Evolutionary conservation across 495 filamentous ascomycete species (phyloP).

Genomic region (Hypoxylon fuscum): DNA sequence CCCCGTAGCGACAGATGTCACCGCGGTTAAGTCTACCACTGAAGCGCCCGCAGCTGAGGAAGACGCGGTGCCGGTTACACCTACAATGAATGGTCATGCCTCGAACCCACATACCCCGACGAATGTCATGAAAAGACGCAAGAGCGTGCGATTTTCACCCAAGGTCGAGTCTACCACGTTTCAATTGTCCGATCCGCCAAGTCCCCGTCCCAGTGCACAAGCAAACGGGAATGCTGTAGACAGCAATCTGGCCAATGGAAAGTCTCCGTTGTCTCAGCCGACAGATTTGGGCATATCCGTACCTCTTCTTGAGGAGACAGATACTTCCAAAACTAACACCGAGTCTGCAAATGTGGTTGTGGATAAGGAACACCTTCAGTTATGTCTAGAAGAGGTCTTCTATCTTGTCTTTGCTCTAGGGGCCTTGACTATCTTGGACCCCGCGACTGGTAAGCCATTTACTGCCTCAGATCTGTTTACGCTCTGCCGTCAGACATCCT

Average conservation of each 20-base stretch:
- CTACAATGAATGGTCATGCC: conserved; percentile 13
- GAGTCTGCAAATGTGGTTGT: conserved; percentile 51
- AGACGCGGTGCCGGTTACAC: neutral
- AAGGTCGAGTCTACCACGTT: conserved; percentile 66
- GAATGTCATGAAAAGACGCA: conserved; percentile 51
- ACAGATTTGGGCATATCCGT: conserved; percentile 28
- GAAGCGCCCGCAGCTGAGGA: neutral
- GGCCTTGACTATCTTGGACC: conserved; percentile 71
- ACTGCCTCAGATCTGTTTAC: conserved; percentile 64
- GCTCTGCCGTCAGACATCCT: conserved; percentile 72
- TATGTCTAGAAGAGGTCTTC: conserved; percentile 90
- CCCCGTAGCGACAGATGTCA: neutral
- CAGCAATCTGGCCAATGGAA: conserved; percentile 13
- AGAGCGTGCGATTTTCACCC: conserved; percentile 72
- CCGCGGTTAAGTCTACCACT: neutral
- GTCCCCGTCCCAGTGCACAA: conserved; percentile 35
- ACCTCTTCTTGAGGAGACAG: conserved; percentile 6
- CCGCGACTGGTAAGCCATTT: conserved; percentile 58
- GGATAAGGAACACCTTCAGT: conserved; percentile 90
- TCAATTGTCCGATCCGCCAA: conserved; percentile 57
- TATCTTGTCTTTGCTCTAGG: conserved; percentile 88
- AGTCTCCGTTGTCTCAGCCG: conserved; percentile 15
- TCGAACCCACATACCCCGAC: conserved; percentile 12
- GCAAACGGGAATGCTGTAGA: conserved; percentile 26
- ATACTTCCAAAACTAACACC: neutral